Percentiles rank a stretch among this genome's conserved stretches.
Evolutionary conservation across 306 rosid genomes (phyloP).

Genomic region (Rubus parviflorus): DNA sequence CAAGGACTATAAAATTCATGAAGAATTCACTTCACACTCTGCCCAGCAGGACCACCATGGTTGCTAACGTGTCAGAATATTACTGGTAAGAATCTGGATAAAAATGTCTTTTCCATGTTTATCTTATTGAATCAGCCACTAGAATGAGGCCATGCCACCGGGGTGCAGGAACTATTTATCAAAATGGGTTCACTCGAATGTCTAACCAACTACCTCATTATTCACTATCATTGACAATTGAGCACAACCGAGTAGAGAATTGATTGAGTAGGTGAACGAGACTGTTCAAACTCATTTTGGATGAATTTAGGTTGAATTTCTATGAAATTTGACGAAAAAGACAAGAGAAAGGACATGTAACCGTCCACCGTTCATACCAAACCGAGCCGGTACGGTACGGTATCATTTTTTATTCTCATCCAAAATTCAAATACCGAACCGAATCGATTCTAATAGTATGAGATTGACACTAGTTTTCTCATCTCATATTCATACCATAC

Average conservation of each 20-base stretch:
- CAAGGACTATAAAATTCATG: not conserved
- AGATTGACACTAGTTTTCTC: too few relatives aligned
- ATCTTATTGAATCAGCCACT: not conserved
- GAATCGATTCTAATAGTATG: too few relatives aligned
- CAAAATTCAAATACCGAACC: too few relatives aligned
- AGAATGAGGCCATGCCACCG: not conserved
- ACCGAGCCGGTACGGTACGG: too few relatives aligned
- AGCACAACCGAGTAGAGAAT: too few relatives aligned
- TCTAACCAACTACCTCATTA: too few relatives aligned
- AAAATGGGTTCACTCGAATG: constrained; percentile 20
- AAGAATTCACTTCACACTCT: not conserved
- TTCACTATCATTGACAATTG: too few relatives aligned
- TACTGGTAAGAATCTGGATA: not conserved
- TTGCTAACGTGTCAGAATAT: not conserved
- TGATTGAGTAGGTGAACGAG: too few relatives aligned
- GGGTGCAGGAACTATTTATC: not conserved
- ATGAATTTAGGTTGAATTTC: constrained; percentile 68
- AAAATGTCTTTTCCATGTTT: not conserved
- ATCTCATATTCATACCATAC: too few relatives aligned
- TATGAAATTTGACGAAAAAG: constrained; percentile 51
- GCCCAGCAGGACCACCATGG: not conserved
- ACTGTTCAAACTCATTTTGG: constrained; percentile 41
- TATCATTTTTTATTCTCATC: too few relatives aligned
- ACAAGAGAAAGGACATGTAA: too few relatives aligned
- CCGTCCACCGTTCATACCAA: too few relatives aligned